Evolutionary conservation across 1,284 basidiomycete genomes (phyloP), one percentile per base, ranked within the genome.

Genomic region (Dichomitus squalens): DNA sequence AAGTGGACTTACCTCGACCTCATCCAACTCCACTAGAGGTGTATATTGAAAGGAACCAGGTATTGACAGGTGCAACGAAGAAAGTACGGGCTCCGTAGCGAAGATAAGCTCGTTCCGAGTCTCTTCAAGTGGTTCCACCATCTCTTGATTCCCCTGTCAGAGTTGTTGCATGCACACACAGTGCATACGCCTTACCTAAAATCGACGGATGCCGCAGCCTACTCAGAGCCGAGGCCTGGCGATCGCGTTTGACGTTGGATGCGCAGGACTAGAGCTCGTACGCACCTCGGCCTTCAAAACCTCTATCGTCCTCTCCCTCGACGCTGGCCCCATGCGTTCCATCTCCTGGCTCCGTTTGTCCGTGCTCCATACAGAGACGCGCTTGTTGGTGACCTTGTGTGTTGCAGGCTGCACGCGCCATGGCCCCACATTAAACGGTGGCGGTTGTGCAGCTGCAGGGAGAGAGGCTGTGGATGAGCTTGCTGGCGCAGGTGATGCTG

Each of bases 91-190:
- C 70, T 99, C 97, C 0, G 96, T 98, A 1, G 96, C 96, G 68
- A 98, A 99, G 20, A 90, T 87, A 46, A 98, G 78, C 66, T 96
- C 92, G 47, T 79, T 87, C 57, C 95, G 81, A 0, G 95, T 92
- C 72, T 99, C 96, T 73, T 98, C 96, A 43, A 98, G 76, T n/a
- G 96, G 96, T 74, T 99, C 96, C 25, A 97, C 95, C 85, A 98
- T 94, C 76, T 99, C 96, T 85, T 64, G 44, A 49, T 12, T 41
- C 20, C 20, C n/a, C 40, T n/a, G 53, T 53, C 38, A 57, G 58
- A 55, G 33, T 7, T n/a, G 41, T 8, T n/a, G 27, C 29, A 41
- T 8, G 3, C 14, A 8, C 29, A n/a, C 18, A 16, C 12, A 18
- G 36, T 33, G 36, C 39, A 23, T 6, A 25, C 1, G 43, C 68